Evolutionary conservation across 2,329 filamentous ascomycete genomes (phyloP).

Genomic region (Thielaviopsis ethacetica): DNA sequence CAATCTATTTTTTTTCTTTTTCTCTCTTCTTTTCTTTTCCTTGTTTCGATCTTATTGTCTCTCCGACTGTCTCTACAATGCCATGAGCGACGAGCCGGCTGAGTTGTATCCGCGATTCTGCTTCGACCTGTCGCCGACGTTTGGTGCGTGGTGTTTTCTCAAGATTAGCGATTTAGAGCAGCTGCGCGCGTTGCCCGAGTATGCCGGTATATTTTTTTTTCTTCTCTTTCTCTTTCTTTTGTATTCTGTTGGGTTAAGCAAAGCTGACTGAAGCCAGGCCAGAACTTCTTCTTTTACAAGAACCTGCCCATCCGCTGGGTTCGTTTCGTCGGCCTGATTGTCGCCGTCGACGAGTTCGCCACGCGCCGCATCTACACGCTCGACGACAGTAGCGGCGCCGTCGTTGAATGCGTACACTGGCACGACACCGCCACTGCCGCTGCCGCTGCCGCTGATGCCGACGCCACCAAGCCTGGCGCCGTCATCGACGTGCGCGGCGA

Average conservation of each 20-base stretch:
- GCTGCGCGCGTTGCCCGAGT: constrained; percentile 31
- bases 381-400: constrained; percentile 48
- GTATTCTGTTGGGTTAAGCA: background rate
- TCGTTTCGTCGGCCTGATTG: constrained; percentile 45
- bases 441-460: background rate
- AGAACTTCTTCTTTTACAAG: constrained; percentile 46
- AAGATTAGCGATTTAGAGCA: constrained; percentile 31
- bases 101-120: constrained; percentile 44
- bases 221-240: background rate
- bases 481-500: constrained; percentile 42
- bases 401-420: constrained; percentile 31
- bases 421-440: background rate
- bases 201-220: constrained; percentile 28
- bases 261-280: constrained; percentile 21
- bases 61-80: constrained; percentile 24
- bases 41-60: too few relatives aligned
- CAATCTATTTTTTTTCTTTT: too few relatives aligned
- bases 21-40: too few relatives aligned
- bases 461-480: constrained; percentile 20
- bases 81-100: constrained; percentile 29
- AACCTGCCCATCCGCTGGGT: constrained; percentile 69
- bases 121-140: constrained; percentile 45
- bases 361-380: constrained; percentile 36
- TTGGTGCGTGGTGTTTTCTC: constrained; percentile 42
- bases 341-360: constrained; percentile 43